A percentile compares a stretch with the other conserved stretches of the same genome.
phyloP scores from a whole-genome alignment of 768 basidiomycete species.

The Russula emetica region DNA sequence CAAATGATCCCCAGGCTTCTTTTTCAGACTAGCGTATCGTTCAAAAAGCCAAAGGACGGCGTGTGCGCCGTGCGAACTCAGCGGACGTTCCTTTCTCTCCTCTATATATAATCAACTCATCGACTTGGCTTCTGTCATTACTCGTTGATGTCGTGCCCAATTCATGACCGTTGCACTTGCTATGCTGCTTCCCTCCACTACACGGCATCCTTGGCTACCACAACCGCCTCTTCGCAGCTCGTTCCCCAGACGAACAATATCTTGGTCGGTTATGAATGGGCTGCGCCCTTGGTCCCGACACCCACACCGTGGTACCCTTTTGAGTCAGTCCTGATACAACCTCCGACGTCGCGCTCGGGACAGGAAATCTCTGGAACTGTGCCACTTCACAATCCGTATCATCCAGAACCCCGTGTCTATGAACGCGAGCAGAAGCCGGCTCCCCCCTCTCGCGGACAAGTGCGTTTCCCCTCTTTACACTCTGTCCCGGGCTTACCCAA shows the following conservation, averaged over 20 bases:
- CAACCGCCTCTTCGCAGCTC: slow-evolving; percentile 11
- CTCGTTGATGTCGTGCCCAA: slow-evolving; percentile 23
- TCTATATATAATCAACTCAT: slow-evolving; percentile 16
- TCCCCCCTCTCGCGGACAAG: not conserved
- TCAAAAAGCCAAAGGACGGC: slow-evolving; percentile 18
- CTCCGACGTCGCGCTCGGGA: slow-evolving; percentile 2
- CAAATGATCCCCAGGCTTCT: slow-evolving; percentile 17
- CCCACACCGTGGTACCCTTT: slow-evolving; percentile 11
- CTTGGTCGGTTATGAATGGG: slow-evolving; percentile 19
- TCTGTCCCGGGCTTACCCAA: not conserved
- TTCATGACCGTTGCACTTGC: slow-evolving; percentile 20
- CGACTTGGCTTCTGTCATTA: not conserved
- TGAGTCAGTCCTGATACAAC: slow-evolving; percentile 12
- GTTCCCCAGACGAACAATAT: slow-evolving; percentile 10
- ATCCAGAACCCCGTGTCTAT: not conserved
- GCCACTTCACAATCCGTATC: not conserved
- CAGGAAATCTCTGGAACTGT: slow-evolving; percentile 8
- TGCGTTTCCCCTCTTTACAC: not conserved
- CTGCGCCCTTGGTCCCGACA: slow-evolving; percentile 4
- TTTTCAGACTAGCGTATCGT: slow-evolving; percentile 17
- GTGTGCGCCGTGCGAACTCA: slow-evolving; percentile 19
- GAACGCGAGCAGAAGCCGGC: slow-evolving; percentile 8
- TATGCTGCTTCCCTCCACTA: slow-evolving; percentile 14
- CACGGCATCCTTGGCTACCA: slow-evolving; percentile 5
- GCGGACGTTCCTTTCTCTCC: slow-evolving; percentile 14